phyloP scores from a whole-genome alignment of 225 moss, liverwort and hornwort genomes.

The Asterella californica region DNA sequence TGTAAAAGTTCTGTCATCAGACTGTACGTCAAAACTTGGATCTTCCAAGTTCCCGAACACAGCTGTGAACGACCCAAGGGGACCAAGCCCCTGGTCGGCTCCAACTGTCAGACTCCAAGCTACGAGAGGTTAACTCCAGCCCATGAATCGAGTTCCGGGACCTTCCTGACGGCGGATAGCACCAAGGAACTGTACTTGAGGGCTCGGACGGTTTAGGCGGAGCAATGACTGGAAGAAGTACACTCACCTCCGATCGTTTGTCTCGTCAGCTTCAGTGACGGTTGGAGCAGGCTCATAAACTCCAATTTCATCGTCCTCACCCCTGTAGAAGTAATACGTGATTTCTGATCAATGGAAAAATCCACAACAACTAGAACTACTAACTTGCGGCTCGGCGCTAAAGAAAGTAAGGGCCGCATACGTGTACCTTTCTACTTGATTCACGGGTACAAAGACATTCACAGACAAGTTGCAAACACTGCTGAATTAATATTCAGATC shows the following conservation, averaged over 20 bases:
- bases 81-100: neutral
- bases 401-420: too few relatives aligned
- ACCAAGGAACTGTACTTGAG: neutral
- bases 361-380: neutral
- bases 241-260: conserved; percentile 66
- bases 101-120: neutral
- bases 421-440: too few relatives aligned
- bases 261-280: conserved; percentile 72
- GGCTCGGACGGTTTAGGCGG: neutral
- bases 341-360: neutral
- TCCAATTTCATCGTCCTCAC: conserved; percentile 76
- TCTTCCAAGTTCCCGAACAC: too few relatives aligned
- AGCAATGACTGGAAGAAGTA: neutral
- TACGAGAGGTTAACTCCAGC: neutral
- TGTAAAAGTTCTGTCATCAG: too few relatives aligned
- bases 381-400: neutral
- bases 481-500: too few relatives aligned
- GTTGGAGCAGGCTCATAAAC: conserved; percentile 74
- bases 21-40: too few relatives aligned
- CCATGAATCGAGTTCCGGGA: neutral
- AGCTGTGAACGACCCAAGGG: too few relatives aligned
- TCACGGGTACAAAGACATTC: too few relatives aligned
- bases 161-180: too few relatives aligned
- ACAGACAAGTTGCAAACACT: neutral
- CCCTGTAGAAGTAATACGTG: conserved; percentile 33